Evolutionary conservation across 2,329 filamentous ascomycete species (phyloP).

Genomic region (Fusarium sp.): DNA sequence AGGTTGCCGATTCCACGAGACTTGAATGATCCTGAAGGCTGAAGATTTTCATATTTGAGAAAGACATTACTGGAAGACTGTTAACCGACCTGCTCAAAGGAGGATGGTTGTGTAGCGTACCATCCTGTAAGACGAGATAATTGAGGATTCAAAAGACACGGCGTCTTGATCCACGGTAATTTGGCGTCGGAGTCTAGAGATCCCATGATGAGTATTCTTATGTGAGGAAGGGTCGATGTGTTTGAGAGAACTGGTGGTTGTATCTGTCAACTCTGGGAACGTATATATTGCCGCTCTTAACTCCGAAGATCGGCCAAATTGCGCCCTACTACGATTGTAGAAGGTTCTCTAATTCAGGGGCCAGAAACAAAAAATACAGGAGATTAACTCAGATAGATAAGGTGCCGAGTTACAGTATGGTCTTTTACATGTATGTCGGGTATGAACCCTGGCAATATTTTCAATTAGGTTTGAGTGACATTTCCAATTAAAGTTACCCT

Average conservation of each 20-base stretch:
- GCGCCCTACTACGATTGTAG: background rate
- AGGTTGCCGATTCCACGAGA: conserved; percentile 81
- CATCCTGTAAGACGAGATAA: conserved; percentile 79
- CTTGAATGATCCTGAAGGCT: conserved; percentile 89
- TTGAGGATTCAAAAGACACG: conserved; percentile 73
- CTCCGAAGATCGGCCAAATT: background rate
- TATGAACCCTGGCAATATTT: background rate
- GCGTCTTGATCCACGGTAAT: conserved; percentile 77
- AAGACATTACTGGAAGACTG: conserved; percentile 71
- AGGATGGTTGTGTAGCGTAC: conserved; percentile 56
- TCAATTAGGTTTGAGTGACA: background rate
- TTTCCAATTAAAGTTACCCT: background rate
- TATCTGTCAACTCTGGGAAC: background rate
- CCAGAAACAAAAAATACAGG: background rate
- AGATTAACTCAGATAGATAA: background rate
- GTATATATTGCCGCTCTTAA: conserved; percentile 4
- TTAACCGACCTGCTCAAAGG: conserved; percentile 17
- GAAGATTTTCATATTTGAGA: conserved; percentile 86
- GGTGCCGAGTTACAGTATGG: background rate
- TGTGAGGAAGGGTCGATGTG: no score
- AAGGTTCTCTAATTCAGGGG: no score
- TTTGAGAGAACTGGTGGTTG: background rate
- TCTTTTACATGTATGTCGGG: background rate
- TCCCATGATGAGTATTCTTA: conserved; percentile 52
- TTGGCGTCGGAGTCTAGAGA: conserved; percentile 54